Conservation (phyloP, 1,139 yeast genomes). For the Scheffersomyces segobiensis region DNA sequence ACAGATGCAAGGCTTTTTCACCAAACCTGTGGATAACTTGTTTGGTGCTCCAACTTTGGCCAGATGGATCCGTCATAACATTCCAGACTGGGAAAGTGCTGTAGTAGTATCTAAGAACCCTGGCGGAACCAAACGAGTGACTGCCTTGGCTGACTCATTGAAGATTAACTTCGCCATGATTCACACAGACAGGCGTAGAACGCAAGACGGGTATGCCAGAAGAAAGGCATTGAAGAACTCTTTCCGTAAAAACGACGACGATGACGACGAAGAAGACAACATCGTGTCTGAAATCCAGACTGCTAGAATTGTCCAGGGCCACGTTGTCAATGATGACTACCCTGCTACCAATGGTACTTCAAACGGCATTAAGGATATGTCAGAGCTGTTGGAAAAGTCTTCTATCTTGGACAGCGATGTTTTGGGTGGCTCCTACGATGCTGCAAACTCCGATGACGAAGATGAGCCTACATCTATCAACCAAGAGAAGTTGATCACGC, state of each 20-base stretch:
- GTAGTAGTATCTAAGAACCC: conserved; percentile 97
- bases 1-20: conserved; percentile 98
- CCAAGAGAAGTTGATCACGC: conserved; percentile 87
- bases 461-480: conserved; percentile 70
- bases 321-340: conserved; percentile 90
- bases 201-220: conserved; percentile 63
- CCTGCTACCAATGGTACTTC: conserved; percentile 18
- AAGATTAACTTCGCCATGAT: conserved; percentile 98
- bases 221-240: conserved; percentile 40
- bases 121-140: conserved; percentile 97
- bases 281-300: conserved; percentile 84
- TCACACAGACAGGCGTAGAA: conserved; percentile 94
- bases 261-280: conserved; percentile 68
- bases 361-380: conserved; percentile 7
- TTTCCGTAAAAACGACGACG: conserved; percentile 39
- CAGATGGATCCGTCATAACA: conserved; percentile 91
- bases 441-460: conserved; percentile 75
- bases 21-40: conserved; percentile 94
- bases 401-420: conserved; percentile 48
- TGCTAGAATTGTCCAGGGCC: conserved; percentile 95
- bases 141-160: conserved; percentile 92
- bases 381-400: conserved; percentile 10
- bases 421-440: conserved; percentile 83
- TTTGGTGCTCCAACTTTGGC: conserved; percentile 97
- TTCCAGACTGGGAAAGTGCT: conserved; percentile 76